These are phyloP conservation scores for Hypoxylon sp. DNA, from an alignment of 2,329 filamentous ascomycete genomes.

Conservation along the genomic window DNA sequence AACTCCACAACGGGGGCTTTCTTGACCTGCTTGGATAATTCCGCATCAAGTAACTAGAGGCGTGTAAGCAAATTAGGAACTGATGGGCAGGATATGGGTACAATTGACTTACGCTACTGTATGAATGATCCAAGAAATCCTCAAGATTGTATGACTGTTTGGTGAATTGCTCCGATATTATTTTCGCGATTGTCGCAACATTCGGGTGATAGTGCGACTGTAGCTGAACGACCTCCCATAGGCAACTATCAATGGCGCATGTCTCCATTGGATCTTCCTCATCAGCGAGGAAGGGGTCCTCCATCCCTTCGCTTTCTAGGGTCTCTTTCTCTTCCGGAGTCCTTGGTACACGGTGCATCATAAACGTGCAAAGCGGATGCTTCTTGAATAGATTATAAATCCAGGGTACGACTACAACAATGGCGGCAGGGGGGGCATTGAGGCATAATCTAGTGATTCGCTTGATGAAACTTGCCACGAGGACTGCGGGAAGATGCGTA, in stretches of 20 bases:
- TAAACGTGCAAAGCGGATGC: conserved; percentile 93
- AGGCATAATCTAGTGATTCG: conserved; percentile 86
- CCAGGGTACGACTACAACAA: conserved; percentile 92
- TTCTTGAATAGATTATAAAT: conserved; percentile 94
- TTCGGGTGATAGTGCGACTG: conserved; percentile 98
- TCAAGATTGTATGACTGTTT: conserved; percentile 96
- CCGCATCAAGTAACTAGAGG: conserved; percentile 81
- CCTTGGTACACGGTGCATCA: conserved; percentile 85
- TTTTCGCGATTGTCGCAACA: conserved; percentile 92
- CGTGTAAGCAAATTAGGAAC: conserved; percentile 53
- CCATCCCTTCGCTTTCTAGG: conserved; percentile 72
- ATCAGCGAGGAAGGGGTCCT: conserved; percentile 82
- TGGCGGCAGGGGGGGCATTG: conserved; percentile 89
- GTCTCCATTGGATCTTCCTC: conserved; percentile 90
- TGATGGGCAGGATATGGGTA: conserved; percentile 13
- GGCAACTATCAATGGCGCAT: conserved; percentile 87
- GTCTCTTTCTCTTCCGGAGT: conserved; percentile 70
- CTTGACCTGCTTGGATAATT: conserved; percentile 86
- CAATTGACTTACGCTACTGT: conserved; percentile 75
- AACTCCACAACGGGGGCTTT: conserved; percentile 92
- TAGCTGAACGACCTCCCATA: conserved; percentile 95
- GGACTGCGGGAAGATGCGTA: conserved; percentile 89
- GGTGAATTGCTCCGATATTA: conserved; percentile 96
- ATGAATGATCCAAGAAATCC: conserved; percentile 96
- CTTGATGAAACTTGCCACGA: conserved; percentile 98